Evolutionary conservation across 495 filamentous ascomycete genomes (phyloP), one percentile per base, ranked within the genome.

Genomic region (Hyphodiscus hymeniophilus): DNA sequence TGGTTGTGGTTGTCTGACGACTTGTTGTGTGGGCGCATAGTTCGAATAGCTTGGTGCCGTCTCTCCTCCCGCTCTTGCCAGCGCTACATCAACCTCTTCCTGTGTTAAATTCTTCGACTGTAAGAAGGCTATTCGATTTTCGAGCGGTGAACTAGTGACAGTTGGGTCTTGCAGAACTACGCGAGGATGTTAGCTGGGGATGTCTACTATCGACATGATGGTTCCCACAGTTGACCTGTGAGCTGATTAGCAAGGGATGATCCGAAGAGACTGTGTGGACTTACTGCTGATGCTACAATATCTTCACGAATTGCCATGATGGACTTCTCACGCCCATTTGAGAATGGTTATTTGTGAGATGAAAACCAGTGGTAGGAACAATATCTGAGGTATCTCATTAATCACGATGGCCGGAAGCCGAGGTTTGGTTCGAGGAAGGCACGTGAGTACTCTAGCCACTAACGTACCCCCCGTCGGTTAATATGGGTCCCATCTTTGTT

Each of bases 31-130:
- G 38, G 75, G 63, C 32, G 67, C 58, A 62, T 75, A 72, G 57
- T 65, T 69, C 56, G 66, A 58, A 51, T 67, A 63, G 24, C 61
- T 59, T 22, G 71, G 54, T 38, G 72, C 60, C 23, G 56, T 51
- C 48, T 76, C 70, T 48, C 83, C 74, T 24, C 80, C 78, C 32
- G 76, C 79, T 51, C 91, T 77, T 33, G 85, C 79, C 45, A 99
- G 76, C 16, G 92, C 85, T 30, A 79, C 67, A 60, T 89, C 87
- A 48, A 99, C 81, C 66, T 99, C 92, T 65, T 97, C 89, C 65
- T 89, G 86, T 2, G 91, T 96, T 13, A 99, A 75, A 60, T 97
- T 96, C 66, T 99, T 99, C 0, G 91, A 94, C 62, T 91, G 85
- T 16, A 99, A 75, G 56, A 99, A 99, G 12, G 89, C 84, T 45